Conservation (phyloP, 1,139 yeast genomes). For the Petasospora rhodanensis region DNA sequence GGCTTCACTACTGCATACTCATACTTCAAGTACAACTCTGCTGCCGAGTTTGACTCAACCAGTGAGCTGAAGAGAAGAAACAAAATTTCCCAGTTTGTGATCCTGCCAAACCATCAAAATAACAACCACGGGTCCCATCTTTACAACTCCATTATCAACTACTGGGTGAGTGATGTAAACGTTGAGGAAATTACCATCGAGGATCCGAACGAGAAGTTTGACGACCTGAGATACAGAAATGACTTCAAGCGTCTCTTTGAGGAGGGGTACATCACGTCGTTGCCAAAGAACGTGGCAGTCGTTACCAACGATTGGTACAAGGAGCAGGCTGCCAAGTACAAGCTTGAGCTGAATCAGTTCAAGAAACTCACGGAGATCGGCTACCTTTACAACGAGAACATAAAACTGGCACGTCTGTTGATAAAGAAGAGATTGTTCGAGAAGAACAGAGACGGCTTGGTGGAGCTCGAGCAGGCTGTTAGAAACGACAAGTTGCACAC, state of each 20-base stretch:
- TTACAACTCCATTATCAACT: slow-evolving; percentile 49
- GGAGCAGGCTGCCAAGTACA: slow-evolving; percentile 34
- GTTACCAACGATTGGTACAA: slow-evolving; percentile 42
- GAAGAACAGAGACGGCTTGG: slow-evolving; percentile 75
- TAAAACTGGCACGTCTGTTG: slow-evolving; percentile 39
- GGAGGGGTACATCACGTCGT: slow-evolving; percentile 27
- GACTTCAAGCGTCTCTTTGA: slow-evolving; percentile 56
- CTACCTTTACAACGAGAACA: slow-evolving; percentile 40
- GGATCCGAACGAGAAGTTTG: slow-evolving; percentile 93
- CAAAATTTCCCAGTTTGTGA: slow-evolving; percentile 82
- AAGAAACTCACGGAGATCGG: slow-evolving; percentile 75
- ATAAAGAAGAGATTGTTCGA: slow-evolving; percentile 71
- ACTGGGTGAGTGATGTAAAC: slow-evolving; percentile 49
- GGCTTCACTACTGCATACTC: slow-evolving; percentile 85
- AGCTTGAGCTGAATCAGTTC: slow-evolving; percentile 77
- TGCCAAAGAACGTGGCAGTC: slow-evolving; percentile 19
- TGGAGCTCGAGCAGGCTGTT: slow-evolving; percentile 57
- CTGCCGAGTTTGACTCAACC: slow-evolving; percentile 46
- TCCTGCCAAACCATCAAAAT: slow-evolving; percentile 77
- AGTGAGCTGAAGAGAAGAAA: slow-evolving; percentile 44
- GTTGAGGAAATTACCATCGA: slow-evolving; percentile 85
- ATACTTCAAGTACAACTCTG: slow-evolving; percentile 73
- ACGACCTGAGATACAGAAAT: slow-evolving; percentile 79
- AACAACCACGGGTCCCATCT: slow-evolving; percentile 65
- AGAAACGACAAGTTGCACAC: slow-evolving; percentile 68